A percentile compares a stretch with the other conserved stretches of the same genome.
Evolutionary conservation across 257 asterid genomes (phyloP).

Genomic region (Solanum chmielewskii): DNA sequence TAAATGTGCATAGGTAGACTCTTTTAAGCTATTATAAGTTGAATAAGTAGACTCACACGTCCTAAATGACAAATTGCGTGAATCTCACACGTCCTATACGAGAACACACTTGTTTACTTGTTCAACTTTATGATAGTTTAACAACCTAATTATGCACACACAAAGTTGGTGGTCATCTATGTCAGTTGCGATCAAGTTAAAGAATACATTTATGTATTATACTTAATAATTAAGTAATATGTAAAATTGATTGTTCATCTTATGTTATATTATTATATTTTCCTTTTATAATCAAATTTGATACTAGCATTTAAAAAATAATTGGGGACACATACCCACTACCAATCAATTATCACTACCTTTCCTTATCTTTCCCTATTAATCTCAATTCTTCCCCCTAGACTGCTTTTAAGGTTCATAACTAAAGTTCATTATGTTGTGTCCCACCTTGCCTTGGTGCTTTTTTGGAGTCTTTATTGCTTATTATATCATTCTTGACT

Average conservation of each 20-base stretch:
- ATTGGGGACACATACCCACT: constrained; percentile 36
- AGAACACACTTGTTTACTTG: too few relatives aligned
- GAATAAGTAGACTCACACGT: too few relatives aligned
- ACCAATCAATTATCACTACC: constrained; percentile 11
- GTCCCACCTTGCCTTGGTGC: constrained; percentile 12
- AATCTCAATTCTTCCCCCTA: constrained; percentile 9
- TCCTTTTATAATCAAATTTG: neutral
- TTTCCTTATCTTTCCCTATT: constrained; percentile 5
- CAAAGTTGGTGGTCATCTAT: too few relatives aligned
- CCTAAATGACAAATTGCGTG: neutral
- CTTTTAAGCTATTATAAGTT: neutral
- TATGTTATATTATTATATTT: neutral
- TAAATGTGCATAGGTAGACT: too few relatives aligned
- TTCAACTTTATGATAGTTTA: neutral
- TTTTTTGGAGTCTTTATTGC: neutral
- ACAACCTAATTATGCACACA: neutral
- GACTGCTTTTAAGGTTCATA: constrained; percentile 11
- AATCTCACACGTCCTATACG: neutral
- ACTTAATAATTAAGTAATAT: neutral
- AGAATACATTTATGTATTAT: rapidly evolving
- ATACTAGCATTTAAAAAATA: neutral
- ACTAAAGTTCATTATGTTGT: neutral
- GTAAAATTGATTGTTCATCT: neutral
- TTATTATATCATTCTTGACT: neutral
- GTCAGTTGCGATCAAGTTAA: too few relatives aligned